Base-by-base conservation (phyloP, 2,329 filamentous ascomycete species). In the Coniochaeta sp. region DNA sequence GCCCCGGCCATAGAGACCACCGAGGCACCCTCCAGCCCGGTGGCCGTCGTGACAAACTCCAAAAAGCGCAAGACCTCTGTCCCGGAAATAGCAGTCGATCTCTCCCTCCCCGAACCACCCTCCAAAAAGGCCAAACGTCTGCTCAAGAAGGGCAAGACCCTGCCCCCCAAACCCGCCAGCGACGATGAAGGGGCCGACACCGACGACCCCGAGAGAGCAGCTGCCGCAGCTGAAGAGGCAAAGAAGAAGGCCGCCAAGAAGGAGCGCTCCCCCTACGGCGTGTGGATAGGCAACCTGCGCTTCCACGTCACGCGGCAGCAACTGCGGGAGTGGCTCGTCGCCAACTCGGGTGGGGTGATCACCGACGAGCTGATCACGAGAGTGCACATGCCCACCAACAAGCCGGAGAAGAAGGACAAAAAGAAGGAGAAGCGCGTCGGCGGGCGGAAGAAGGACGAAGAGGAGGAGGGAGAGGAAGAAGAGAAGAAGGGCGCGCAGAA, bases 261-360 rank as follows among this genome's bases (percentile, higher is more conserved):
- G 51, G 75, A 78, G 58, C 85, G 89, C 54, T 94, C 90, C 9
- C 83, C 88, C 16, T 84, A 90, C 68, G 89, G 91, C 56, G 82
- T 99, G 58, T 99, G 94, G 94, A 89, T 99, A 60, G 94, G 95
- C 61, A 99, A 99, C 69, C 72, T 99, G 56, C 82, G 87, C n/a
- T 99, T 92, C 75, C 82, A 81, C 46, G 76, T 86, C 35, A 94
- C 87, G 42, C 83, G 86, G 54, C 74, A 81, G 12, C 84, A 90
- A 56, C 73, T 99, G 48, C 84, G 86, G 62, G 80, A 79, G 55
- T 97, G 95, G 78, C 73, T 99, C n/a, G 79, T 86, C 30, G 79
- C 84, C 32, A 82, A 84, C 64, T 84, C 83, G 7, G 83, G 84
- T 48, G 85, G 82, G 54, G 72, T 76, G 52, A 82, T 90, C 56